Percentiles rank a stretch among this genome's conserved stretches.
Evolutionary conservation across 345 rosid species (phyloP).

Genomic region (Eucalyptus curtisii): DNA sequence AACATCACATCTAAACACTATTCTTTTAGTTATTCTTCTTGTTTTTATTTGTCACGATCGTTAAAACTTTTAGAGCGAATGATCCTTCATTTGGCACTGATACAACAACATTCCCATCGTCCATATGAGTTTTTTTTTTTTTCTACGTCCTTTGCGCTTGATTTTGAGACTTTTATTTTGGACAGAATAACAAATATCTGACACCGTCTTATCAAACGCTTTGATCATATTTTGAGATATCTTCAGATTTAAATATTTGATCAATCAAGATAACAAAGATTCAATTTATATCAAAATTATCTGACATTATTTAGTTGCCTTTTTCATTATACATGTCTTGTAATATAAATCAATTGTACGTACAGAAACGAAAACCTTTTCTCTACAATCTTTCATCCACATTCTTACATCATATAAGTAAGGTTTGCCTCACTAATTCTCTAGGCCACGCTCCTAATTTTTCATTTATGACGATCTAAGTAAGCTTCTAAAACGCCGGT

Average conservation of each 20-base stretch:
- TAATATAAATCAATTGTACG: too few relatives aligned
- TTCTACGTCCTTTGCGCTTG: not conserved
- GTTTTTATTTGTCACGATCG: not conserved
- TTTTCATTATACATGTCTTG: too few relatives aligned
- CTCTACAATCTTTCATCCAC: too few relatives aligned
- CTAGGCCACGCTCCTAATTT: not conserved
- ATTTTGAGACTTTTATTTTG: too few relatives aligned
- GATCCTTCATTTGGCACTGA: not conserved
- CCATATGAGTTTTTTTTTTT: not conserved
- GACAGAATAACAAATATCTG: too few relatives aligned
- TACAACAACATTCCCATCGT: too few relatives aligned
- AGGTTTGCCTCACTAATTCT: not conserved
- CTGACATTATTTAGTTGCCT: too few relatives aligned
- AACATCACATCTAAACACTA: not conserved
- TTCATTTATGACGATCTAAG: fast-evolving
- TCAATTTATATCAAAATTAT: too few relatives aligned
- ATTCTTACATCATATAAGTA: too few relatives aligned
- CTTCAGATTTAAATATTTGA: too few relatives aligned
- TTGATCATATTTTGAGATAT: fast-evolving
- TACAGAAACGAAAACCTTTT: too few relatives aligned
- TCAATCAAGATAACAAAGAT: too few relatives aligned
- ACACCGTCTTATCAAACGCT: not conserved
- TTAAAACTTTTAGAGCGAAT: not conserved
- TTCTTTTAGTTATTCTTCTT: not conserved
- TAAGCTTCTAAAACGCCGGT: not conserved